Evolutionary conservation across 192 early-diverging fungal genomes (phyloP).

Genomic region (Coemansia sp.): DNA sequence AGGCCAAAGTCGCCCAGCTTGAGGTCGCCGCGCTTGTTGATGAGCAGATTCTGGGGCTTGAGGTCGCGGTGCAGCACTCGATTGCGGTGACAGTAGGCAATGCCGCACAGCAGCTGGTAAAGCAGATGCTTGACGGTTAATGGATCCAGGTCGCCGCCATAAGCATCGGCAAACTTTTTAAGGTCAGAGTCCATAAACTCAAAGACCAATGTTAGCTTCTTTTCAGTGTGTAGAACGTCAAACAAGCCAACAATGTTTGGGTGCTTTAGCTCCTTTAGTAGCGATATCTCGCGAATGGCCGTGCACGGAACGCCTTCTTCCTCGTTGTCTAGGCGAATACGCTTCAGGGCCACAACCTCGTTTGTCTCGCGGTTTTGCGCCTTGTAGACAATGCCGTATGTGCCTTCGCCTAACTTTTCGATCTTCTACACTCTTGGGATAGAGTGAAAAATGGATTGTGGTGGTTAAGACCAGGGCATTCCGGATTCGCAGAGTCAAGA

Average conservation of each 20-base stretch:
- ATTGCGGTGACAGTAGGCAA: conserved; percentile 97
- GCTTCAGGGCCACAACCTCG: conserved; percentile 97
- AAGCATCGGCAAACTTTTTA: conserved; percentile 96
- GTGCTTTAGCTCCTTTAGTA: conserved; percentile 80
- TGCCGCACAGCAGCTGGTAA: conserved; percentile 94
- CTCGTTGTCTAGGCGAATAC: conserved; percentile 86
- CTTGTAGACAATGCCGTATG: conserved; percentile 99
- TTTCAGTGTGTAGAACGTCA: conserved; percentile 96
- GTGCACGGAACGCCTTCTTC: conserved; percentile 79
- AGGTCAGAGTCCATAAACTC: conserved; percentile 98
- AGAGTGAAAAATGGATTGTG: too few species aligned
- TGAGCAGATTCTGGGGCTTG: conserved; percentile 90
- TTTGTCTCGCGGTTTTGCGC: conserved; percentile 92
- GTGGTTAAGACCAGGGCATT: background rate
- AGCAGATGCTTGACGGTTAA: conserved; percentile 90
- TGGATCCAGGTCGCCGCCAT: conserved; percentile 75
- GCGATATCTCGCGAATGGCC: conserved; percentile 77
- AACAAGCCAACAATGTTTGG: conserved; percentile 77
- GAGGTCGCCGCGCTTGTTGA: conserved; percentile 86
- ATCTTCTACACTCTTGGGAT: conserved; percentile 72
- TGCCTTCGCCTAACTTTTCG: conserved; percentile 96
- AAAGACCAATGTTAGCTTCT: conserved; percentile 97
- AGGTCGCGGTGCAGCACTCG: conserved; percentile 90
- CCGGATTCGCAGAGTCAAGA: background rate
- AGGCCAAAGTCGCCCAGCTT: conserved; percentile 95